These are phyloP conservation scores for Loxodes magnus DNA, from an alignment of 73 alveolate species.

Conservation along the genomic window DNA sequence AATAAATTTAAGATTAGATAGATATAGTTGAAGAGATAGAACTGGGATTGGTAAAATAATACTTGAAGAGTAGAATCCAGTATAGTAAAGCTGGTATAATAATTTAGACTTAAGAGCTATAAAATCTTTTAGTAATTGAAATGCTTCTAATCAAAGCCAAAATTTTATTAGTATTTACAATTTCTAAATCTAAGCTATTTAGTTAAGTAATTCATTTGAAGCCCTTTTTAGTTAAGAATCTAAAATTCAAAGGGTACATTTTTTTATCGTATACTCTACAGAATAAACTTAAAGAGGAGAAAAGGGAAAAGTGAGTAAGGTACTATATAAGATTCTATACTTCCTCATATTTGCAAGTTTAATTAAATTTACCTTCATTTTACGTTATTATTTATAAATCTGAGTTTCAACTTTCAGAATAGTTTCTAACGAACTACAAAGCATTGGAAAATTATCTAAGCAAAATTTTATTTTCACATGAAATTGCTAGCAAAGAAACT, in stretches of 20 bases:
- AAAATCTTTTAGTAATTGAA: constrained; percentile 86
- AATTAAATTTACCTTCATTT: too few relatives aligned
- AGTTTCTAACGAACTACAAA: too few relatives aligned
- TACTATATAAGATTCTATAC: constrained; percentile 87
- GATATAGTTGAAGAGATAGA: constrained; percentile 94
- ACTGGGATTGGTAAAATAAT: constrained; percentile 90
- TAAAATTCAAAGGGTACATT: constrained; percentile 69
- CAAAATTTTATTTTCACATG: too few relatives aligned
- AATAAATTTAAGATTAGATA: constrained; percentile 87
- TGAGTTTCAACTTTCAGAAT: too few relatives aligned
- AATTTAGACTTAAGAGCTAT: constrained; percentile 65
- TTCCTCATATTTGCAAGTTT: constrained; percentile 84
- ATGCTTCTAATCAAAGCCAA: constrained; percentile 93
- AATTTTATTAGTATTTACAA: constrained; percentile 69
- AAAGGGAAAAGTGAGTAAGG: constrained; percentile 48
- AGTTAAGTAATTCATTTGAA: constrained; percentile 64
- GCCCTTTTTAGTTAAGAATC: too few relatives aligned
- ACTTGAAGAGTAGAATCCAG: too few relatives aligned
- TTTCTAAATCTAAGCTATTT: constrained; percentile 84
- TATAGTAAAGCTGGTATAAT: too few relatives aligned
- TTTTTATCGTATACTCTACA: constrained; percentile 80
- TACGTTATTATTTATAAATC: too few relatives aligned
- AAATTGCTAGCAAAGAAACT: too few relatives aligned
- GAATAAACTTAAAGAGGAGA: too few relatives aligned
- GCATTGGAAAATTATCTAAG: too few relatives aligned